Base-by-base conservation (phyloP, 352 stramenopile genomes). In the Globisporangium barbulae region DNA sequence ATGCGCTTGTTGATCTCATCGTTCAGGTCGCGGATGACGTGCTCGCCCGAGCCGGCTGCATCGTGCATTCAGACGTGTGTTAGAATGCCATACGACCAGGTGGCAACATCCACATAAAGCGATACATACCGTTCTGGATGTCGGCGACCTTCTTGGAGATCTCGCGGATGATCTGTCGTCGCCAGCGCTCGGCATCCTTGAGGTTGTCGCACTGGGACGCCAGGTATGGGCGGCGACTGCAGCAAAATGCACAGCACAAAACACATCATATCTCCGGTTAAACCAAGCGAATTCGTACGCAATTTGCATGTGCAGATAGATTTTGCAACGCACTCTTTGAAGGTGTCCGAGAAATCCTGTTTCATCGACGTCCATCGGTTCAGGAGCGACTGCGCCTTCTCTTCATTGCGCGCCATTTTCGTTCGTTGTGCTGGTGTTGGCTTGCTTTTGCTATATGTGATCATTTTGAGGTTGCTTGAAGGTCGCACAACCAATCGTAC, bases 351-450 rank as follows among this genome's bases (percentile, higher is more conserved):
- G 63, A 97, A 91, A 65, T 98, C 83, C 69, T 98, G 85, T 49
- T 98, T 98, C 93, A 99, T 98, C 35, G 83, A 89, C 65, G 97
- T 96, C 97, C 97, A 99, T 89, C 98, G 97, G 78, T 99, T 99
- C 63, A 99, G 81, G 87, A 99, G 97, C 59, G 88, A 93, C 76
- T 98, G 92, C 65, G 96, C 95, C 75, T 99, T 99, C 88, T 99
- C 97, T 72, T 99, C 97, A 74, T 98, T 98, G 63, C 97, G 92
- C 31, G 97, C 97, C 97, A 99, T 99, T 37, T 41, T 79, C 21
- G 44, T 28, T 63, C 19, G 37, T 35, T 39, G 7, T 44, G n/a
- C 31, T 58, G 4, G 13, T 58, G 30, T 30, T 52, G 39, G 30
- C 22, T 39, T 33, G 22, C 47, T 33, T 19, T 53, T 53, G 21